Conservation (phyloP, 2,329 filamentous ascomycete species). For the Penicillium concentricum region DNA sequence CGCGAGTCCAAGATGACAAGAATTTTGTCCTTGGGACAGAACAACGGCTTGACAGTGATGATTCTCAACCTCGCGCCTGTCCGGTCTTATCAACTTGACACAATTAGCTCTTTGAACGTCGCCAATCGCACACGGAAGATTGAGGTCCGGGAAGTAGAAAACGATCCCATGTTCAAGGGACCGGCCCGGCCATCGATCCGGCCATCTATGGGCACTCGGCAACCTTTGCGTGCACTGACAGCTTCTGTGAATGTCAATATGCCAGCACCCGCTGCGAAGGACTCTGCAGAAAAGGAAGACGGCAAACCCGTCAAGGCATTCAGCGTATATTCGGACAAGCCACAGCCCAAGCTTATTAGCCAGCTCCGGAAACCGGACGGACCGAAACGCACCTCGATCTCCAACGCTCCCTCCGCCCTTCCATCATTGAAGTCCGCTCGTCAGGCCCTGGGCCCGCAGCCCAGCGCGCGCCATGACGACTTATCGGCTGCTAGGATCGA, state of each 20-base stretch:
- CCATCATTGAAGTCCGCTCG: conserved; percentile 53
- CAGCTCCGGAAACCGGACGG: conserved; percentile 42
- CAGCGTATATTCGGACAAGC: conserved; percentile 77
- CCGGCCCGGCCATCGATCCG: conserved; percentile 56
- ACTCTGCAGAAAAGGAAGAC: conserved; percentile 54
- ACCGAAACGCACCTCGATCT: conserved; percentile 47
- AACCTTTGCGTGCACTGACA: conserved; percentile 75
- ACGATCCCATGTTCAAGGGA: conserved; percentile 85
- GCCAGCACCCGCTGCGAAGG: conserved; percentile 53
- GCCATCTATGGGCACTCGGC: conserved; percentile 56
- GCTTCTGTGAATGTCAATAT: conserved; percentile 73
- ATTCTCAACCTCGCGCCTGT: conserved; percentile 90
- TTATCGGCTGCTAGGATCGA: conserved; percentile 76
- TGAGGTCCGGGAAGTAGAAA: conserved; percentile 91
- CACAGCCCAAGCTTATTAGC: conserved; percentile 44
- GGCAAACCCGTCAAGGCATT: conserved; percentile 79
- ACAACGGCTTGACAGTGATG: conserved; percentile 94
- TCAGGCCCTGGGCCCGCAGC: conserved; percentile 26
- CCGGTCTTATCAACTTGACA: conserved; percentile 91
- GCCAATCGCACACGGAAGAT: conserved; percentile 95
- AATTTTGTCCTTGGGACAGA: conserved; percentile 87
- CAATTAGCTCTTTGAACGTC: conserved; percentile 88
- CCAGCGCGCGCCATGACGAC: conserved; percentile 46
- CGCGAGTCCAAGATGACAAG: conserved; percentile 97
- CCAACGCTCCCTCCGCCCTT: conserved; percentile 38